Evolutionary conservation across 129 eudicot genomes (phyloP), one percentile per base, ranked within the genome.

Genomic region (Helianthus annuus): DNA sequence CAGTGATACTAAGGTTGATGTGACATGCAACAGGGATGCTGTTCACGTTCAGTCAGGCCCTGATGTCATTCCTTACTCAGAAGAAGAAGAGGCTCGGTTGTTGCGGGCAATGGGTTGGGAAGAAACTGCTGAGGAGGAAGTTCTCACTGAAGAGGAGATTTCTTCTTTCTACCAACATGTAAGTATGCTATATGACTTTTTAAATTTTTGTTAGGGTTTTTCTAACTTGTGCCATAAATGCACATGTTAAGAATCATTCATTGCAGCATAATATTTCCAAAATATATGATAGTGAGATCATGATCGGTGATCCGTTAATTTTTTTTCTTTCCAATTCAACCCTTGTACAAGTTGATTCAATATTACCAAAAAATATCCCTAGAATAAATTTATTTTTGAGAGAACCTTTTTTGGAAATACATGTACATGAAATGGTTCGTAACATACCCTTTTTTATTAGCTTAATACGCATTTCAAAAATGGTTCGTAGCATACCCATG

Each of bases 131-230:
- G 78, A 86, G 39, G 98, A 92, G 77, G 95, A 84, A 68, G 92
- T 90, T 12, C 92, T 93, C 51, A 93, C 96, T 11, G 96, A 89
- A 77, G 98, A 93, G 71, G 98, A 93, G 83, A 92, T 89, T 55
- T 80, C 51, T 80, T 85, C 92, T 59, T 93, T 89, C 83, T 82
- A 71, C 81, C 74, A 58, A 85, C 81, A 87, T 68, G 74, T 81
- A 40, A 78, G 75, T 68, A 81, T 84, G 76, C 82, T 77, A 80
- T n/a, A 66, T 16, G 64, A 54, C 36, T 16, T 72, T 13, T 27
- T 11, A 10, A 51, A 51, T 53, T 53, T 1, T 53, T 53, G 10
- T 15, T 53, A 53, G 2, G 10, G 56, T 14, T 15, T 53, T 53
- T 9, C 24, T 53, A 53, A 16, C 3, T 15, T 1, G 27, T 15